These are phyloP conservation scores for Euclidium syriacum DNA, from an alignment of 345 rosid genomes.

Conservation along the genomic window DNA sequence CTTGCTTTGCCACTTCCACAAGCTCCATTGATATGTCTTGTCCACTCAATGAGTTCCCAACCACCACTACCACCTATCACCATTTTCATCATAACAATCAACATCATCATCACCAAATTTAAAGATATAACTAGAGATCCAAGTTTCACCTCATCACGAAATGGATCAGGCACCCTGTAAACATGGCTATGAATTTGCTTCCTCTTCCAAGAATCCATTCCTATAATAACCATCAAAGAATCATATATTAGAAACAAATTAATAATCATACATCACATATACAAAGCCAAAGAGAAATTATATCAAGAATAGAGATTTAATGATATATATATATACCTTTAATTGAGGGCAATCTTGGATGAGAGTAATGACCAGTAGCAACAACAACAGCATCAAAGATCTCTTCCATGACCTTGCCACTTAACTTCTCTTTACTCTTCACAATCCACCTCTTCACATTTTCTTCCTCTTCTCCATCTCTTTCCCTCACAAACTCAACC, in stretches of 20 bases:
- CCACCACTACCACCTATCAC: constrained; percentile 66
- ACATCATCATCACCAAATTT: neutral
- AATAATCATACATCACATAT: neutral
- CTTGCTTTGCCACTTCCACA: constrained; percentile 67
- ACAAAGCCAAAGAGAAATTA: neutral
- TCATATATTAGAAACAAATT: neutral
- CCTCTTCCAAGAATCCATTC: constrained; percentile 81
- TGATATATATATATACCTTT: constrained; percentile 43
- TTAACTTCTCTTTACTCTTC: constrained; percentile 39
- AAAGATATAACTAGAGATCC: neutral
- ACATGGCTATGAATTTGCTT: constrained; percentile 84
- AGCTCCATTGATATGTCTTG: constrained; percentile 94
- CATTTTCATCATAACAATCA: neutral
- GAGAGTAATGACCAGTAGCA: constrained; percentile 87
- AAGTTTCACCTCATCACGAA: constrained; percentile 52
- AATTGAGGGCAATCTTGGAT: constrained; percentile 70
- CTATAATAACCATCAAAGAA: constrained; percentile 26
- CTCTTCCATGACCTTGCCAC: constrained; percentile 50
- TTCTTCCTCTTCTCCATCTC: constrained; percentile 38
- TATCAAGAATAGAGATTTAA: neutral
- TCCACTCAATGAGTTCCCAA: constrained; percentile 81
- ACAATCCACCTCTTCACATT: constrained; percentile 66
- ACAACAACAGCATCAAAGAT: constrained; percentile 89
- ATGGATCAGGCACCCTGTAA: constrained; percentile 76
- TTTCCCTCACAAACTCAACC: constrained; percentile 74